phyloP scores from a whole-genome alignment of 2,329 filamentous ascomycete species.

The Sarocladium strictum region DNA sequence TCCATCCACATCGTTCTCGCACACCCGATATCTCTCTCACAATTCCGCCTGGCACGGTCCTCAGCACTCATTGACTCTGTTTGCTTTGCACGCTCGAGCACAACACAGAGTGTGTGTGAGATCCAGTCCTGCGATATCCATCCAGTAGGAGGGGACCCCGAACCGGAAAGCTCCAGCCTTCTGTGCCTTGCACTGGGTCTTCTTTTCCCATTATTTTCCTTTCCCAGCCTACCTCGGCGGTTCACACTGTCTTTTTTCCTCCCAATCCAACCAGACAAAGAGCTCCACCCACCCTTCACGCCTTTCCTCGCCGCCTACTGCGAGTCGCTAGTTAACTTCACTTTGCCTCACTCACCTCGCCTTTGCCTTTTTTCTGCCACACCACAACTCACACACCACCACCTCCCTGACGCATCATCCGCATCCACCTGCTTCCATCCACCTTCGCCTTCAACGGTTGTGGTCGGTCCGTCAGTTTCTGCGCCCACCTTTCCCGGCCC shows the following conservation, averaged over 20 bases:
- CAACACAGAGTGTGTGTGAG: background rate
- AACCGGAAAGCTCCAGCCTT: constrained; percentile 5
- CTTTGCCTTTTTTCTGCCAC: background rate
- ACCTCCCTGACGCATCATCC: background rate
- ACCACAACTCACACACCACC: constrained; percentile 3
- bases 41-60: background rate
- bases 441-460: constrained; percentile 7
- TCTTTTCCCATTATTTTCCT: constrained; percentile 3
- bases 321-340: constrained; percentile 3
- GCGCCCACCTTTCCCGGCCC: constrained; percentile 13
- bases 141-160: constrained; percentile 7
- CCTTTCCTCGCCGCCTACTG: background rate
- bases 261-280: background rate
- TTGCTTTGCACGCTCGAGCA: constrained; percentile 1
- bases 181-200: constrained; percentile 8
- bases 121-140: background rate
- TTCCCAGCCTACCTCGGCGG: background rate
- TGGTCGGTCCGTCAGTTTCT: constrained; percentile 7
- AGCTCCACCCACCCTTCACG: constrained; percentile 9
- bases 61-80: constrained; percentile 10
- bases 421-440: constrained; percentile 6
- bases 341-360: background rate
- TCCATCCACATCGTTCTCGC: constrained; percentile 9
- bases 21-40: background rate
- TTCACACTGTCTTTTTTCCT: constrained; percentile 2